Evolutionary conservation across 2,329 filamentous ascomycete species (phyloP), one percentile per base, ranked within the genome.

Genomic region (Colletotrichum shisoi): DNA sequence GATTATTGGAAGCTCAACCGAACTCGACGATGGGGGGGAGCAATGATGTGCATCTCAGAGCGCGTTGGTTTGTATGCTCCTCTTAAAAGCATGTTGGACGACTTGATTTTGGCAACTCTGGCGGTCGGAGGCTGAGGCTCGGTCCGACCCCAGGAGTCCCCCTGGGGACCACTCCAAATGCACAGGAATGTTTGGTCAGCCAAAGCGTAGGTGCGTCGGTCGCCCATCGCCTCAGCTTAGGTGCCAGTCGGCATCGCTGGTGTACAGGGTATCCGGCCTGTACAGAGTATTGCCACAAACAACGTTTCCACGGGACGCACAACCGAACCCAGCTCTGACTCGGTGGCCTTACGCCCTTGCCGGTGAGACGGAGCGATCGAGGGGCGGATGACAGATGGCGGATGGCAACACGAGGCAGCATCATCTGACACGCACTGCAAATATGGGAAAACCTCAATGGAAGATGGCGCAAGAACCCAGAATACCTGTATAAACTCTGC

Each of bases 121-220:
- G 6, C 19, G 27, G 42, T 52, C 37, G 12, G 46, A 58, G 34
- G 34, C 15, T 42, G 60, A 57, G 34, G 63, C 17, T 56, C 31
- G 51, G 56, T 51, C 52, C 51, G 63, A 52, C 62, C 40, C 52
- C 34, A 52, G 60, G 46, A 58, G 46, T 46, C 31, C 6, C 6
- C 31, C 49, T 49, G 31, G 31, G 31, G 44, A 49, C 31, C 39
- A 49, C 31, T 31, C 42, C 6, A 11, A 13, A 19, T 3, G 48
- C 12, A 13, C 15, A 57, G 57, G 21, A 48, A 67, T 67, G 60
- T 63, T 67, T 67, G 42, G 63, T n/a, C 40, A 57, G 39, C 52
- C 39, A 34, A n/a, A 27, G 19, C 40, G 56, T 40, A 46, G 59
- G 51, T 57, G 40, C 31, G 27, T 46, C 12, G 48, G 9, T 3